Percentiles rank a stretch among this genome's conserved stretches.
Evolutionary conservation across 331 rosid species (phyloP).

Genomic region (Telfairia occidentalis): DNA sequence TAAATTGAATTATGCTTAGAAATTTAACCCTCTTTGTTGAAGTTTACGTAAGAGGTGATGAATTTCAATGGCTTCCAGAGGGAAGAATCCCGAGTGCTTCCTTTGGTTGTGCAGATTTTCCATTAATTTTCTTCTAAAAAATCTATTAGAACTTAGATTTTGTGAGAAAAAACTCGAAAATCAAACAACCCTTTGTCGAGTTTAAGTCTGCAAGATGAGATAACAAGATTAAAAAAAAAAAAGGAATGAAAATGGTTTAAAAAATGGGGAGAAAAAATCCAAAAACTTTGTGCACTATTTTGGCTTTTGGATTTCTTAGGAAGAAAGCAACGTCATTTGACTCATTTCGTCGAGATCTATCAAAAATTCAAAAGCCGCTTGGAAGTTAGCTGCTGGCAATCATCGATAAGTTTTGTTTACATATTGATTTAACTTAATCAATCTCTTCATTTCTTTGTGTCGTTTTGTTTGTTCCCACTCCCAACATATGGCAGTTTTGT

Average conservation of each 20-base stretch:
- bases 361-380: background rate
- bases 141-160: background rate
- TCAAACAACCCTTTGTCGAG: background rate
- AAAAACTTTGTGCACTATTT: background rate
- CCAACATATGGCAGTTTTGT: constrained; percentile 15
- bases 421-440: background rate
- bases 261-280: background rate
- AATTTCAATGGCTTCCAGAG: background rate
- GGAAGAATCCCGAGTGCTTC: background rate
- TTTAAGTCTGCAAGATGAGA: background rate
- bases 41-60: background rate
- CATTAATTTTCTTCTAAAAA: background rate
- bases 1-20: background rate
- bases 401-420: background rate
- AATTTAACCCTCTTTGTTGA: background rate
- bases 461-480: constrained; percentile 12
- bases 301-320: constrained; percentile 1
- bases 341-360: background rate
- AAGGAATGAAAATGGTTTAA: background rate
- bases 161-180: constrained; percentile 2
- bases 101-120: background rate
- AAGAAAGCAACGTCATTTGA: constrained; percentile 8
- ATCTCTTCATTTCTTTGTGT: constrained; percentile 3
- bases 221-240: background rate
- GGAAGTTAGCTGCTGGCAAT: constrained; percentile 2